Evolutionary conservation across 331 rosid genomes (phyloP).

Genomic region (Quercus phellos): DNA sequence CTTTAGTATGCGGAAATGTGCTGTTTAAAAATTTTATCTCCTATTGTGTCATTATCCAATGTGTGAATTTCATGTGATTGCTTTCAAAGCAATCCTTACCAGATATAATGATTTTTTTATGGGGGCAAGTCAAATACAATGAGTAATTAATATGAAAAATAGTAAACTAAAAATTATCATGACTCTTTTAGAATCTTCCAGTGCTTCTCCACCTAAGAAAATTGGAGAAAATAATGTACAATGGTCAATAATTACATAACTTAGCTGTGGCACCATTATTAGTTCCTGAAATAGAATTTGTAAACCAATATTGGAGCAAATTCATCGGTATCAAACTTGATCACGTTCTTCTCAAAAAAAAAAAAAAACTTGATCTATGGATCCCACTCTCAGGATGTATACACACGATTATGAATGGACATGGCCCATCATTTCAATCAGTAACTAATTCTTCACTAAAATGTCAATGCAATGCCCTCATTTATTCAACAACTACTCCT

Average conservation of each 20-base stretch:
- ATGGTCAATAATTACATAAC: not conserved
- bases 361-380: not conserved
- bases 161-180: not conserved
- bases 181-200: not conserved
- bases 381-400: not conserved
- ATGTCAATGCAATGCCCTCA: too few relatives aligned
- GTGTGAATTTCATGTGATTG: not conserved
- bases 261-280: not conserved
- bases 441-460: too few relatives aligned
- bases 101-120: not conserved
- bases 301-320: not conserved
- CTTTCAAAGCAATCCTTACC: not conserved
- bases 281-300: not conserved
- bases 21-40: not conserved
- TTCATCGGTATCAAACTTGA: not conserved
- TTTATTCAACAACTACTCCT: too few relatives aligned
- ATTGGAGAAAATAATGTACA: slow-evolving; percentile 1
- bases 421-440: not conserved
- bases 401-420: not conserved
- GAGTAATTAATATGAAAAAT: not conserved
- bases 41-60: not conserved
- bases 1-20: not conserved
- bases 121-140: not conserved
- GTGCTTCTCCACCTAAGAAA: not conserved
- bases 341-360: not conserved